Percentiles rank a stretch among this genome's conserved stretches.
Evolutionary conservation across 225 moss, liverwort and hornwort genomes (phyloP).

Genomic region (Anthoceros angustus): DNA sequence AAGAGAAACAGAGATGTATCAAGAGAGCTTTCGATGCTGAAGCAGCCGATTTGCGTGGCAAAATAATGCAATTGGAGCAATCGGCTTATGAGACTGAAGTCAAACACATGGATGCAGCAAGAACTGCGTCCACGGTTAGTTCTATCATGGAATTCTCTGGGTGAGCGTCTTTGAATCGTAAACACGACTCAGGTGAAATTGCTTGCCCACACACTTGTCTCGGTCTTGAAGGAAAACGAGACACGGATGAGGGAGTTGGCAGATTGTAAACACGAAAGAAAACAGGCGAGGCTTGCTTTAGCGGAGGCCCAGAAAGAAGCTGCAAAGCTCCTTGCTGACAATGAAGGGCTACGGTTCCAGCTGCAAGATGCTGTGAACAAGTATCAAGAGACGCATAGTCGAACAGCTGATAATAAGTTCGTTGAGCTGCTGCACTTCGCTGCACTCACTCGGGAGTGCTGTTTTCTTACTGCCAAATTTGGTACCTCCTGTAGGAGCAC

Average conservation of each 20-base stretch:
- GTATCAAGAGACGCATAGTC: neutral
- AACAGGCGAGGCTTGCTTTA: neutral
- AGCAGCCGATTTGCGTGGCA: neutral
- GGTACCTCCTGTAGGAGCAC: neutral
- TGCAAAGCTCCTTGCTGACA: neutral
- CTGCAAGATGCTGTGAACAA: neutral
- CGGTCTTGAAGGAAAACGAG: neutral
- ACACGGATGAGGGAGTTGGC: neutral
- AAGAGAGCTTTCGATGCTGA: neutral
- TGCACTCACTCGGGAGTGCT: neutral
- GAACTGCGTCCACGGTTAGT: neutral
- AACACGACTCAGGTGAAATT: neutral
- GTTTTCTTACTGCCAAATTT: neutral
- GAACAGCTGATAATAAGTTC: neutral
- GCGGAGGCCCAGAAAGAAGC: neutral
- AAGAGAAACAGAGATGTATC: neutral
- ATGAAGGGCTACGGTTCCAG: neutral
- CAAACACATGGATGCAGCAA: neutral
- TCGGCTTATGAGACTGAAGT: neutral
- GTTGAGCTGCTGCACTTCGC: neutral
- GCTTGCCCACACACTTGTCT: neutral
- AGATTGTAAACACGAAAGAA: neutral
- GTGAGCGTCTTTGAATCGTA: neutral
- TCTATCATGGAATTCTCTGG: neutral
- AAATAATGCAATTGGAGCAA: neutral